Evolutionary conservation across 352 stramenopile genomes (phyloP).

Genomic region (Pythium grandisporangium): DNA sequence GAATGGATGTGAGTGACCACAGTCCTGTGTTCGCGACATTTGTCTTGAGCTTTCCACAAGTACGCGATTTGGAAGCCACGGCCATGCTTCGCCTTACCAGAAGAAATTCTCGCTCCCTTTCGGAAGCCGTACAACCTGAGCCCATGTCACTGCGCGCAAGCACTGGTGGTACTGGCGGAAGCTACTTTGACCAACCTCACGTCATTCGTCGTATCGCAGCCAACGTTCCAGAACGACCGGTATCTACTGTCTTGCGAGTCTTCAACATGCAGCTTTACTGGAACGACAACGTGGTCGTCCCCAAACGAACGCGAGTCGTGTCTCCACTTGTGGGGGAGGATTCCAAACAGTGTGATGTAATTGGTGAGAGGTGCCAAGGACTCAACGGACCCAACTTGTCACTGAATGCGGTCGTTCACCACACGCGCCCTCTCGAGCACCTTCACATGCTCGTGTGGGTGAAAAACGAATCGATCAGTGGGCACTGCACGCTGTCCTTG

Average conservation of each 20-base stretch:
- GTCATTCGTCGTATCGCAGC: slow-evolving; percentile 50
- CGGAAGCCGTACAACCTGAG: slow-evolving; percentile 17
- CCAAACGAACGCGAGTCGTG: slow-evolving; percentile 70
- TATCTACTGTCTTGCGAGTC: slow-evolving; percentile 63
- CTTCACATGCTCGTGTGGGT: slow-evolving; percentile 84
- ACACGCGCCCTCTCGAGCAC: slow-evolving; percentile 56
- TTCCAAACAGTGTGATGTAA: slow-evolving; percentile 67
- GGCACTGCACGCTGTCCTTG: slow-evolving; percentile 73
- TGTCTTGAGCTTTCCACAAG: slow-evolving; percentile 57
- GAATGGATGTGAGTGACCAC: slow-evolving; percentile 81
- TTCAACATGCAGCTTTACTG: slow-evolving; percentile 71
- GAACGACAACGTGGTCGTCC: slow-evolving; percentile 64
- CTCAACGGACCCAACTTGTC: slow-evolving; percentile 47
- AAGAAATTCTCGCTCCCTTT: slow-evolving; percentile 44
- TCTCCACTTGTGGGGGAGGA: slow-evolving; percentile 71
- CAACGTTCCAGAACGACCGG: slow-evolving; percentile 31
- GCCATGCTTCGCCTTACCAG: slow-evolving; percentile 6
- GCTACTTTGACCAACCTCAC: slow-evolving; percentile 72
- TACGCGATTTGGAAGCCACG: slow-evolving; percentile 9
- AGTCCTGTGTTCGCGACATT: slow-evolving; percentile 74
- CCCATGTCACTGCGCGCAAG: slow-evolving; percentile 14
- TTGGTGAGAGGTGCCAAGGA: slow-evolving; percentile 49
- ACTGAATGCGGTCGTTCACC: slow-evolving; percentile 67
- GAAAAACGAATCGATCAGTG: slow-evolving; percentile 66
- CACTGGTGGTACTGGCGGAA: slow-evolving; percentile 30